Base-by-base conservation (phyloP, 352 stramenopile species). In the Pythium monospermum region DNA sequence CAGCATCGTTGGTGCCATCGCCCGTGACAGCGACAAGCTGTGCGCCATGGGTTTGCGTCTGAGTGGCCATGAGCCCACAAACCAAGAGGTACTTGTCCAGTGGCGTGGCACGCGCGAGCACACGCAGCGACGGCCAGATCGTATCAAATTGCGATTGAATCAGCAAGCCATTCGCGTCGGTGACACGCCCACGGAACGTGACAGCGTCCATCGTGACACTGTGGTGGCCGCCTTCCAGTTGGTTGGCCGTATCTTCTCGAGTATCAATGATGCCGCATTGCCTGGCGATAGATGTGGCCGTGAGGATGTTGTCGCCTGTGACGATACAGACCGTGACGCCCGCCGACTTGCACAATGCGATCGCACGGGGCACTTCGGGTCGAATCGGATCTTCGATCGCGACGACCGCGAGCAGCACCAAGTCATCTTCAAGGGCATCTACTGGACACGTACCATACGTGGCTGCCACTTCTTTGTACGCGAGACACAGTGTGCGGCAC, bases 371-470 rank as follows among this genome's bases (percentile, higher is more conserved):
- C 12, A 98, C 95, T 57, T 96, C 87, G 0, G 69, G 61, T 5
- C 94, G 79, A 31, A 98, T 76, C 8, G 96, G 96, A 70, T 99
- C 93, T 61, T 95, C 79, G 41, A 98, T 97, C 42, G 85, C 94
- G 16, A 98, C 79, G 28, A 99, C 69, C 16, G 76, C 81, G 1
- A 85, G 44, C 39, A 69, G 71, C 33, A 64, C 69, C n/a, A 83
- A 49, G 1, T 71, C 49, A 10, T 49, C 49, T 40, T 85, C 69
- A 23, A 80, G 41, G 16, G 43, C 22, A 2, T 64, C 42, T 10
- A 71, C 55, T 6, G 58, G 27, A 23, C 43, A 43, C 30, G 57
- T 49, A 15, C 66, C 36, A 2, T 61, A 56, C 3, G 47, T 50
- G 0, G 53, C 33, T 6, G 33, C 39, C 25, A 72, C 18, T 36